Conservation (phyloP, 140 eudicot species). For the Artemisia princeps region DNA sequence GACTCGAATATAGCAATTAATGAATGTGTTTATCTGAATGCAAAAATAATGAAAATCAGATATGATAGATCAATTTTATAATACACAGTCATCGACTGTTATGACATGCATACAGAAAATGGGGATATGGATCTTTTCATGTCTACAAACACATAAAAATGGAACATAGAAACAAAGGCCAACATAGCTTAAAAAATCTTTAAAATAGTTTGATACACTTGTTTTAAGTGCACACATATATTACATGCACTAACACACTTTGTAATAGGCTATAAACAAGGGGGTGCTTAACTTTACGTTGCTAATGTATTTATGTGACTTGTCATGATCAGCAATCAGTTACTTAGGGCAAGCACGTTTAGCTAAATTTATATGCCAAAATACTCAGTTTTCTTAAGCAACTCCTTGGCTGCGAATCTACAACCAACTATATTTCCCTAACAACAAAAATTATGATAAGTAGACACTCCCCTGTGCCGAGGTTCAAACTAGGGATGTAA, state of each 20-base stretch:
- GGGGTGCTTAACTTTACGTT: neutral
- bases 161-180: neutral
- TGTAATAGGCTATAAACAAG: neutral
- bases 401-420: too few relatives aligned
- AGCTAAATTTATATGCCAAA: neutral
- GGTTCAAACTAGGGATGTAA: too few relatives aligned
- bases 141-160: neutral
- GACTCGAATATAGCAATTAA: constrained; percentile 83
- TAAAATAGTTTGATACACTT: neutral
- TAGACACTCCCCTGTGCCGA: too few relatives aligned
- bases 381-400: too few relatives aligned
- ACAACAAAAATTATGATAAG: too few relatives aligned
- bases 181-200: neutral
- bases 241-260: neutral
- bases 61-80: neutral
- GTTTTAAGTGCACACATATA: neutral
- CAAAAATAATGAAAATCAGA: constrained; percentile 13
- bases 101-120: neutral
- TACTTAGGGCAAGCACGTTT: neutral
- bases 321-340: too few relatives aligned
- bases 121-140: neutral
- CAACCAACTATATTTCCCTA: too few relatives aligned
- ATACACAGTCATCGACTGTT: neutral
- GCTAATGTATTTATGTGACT: neutral
- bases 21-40: constrained; percentile 64